Evolutionary conservation across 768 basidiomycete species (phyloP).

Genomic region (Boletus sp.): DNA sequence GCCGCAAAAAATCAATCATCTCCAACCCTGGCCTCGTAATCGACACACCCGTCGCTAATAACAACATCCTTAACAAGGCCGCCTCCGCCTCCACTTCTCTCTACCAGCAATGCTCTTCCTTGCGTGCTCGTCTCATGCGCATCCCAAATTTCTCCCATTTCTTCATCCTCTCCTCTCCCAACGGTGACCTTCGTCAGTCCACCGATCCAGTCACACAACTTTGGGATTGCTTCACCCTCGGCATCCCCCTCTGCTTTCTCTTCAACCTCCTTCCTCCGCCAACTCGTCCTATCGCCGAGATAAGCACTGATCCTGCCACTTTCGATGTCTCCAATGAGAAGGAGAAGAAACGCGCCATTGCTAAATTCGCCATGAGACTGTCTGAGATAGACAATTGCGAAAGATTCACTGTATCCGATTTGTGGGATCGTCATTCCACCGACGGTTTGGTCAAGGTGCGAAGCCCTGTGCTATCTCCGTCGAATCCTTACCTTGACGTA

Average conservation of each 20-base stretch:
- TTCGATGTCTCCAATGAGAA: constrained; percentile 75
- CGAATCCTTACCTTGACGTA: background rate
- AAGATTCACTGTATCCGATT: constrained; percentile 86
- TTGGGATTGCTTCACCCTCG: constrained; percentile 91
- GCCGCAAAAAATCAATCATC: constrained; percentile 77
- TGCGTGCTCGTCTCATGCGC: constrained; percentile 73
- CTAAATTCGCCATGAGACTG: constrained; percentile 88
- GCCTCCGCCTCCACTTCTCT: constrained; percentile 85
- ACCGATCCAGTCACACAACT: constrained; percentile 93
- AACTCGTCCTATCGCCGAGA: constrained; percentile 41
- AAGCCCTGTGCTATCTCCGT: constrained; percentile 3
- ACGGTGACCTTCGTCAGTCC: constrained; percentile 63
- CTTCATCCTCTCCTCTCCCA: constrained; percentile 56
- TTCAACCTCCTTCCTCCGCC: constrained; percentile 81
- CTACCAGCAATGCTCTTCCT: constrained; percentile 86
- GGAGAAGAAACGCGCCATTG: constrained; percentile 86
- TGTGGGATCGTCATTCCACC: constrained; percentile 87
- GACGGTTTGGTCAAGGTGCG: constrained; percentile 93
- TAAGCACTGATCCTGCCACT: constrained; percentile 62
- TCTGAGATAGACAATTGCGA: constrained; percentile 67
- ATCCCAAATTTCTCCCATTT: constrained; percentile 70
- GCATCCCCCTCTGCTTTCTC: constrained; percentile 91
- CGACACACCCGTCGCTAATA: constrained; percentile 72
- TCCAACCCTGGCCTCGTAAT: constrained; percentile 62
- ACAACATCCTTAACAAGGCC: constrained; percentile 87